phyloP scores from a whole-genome alignment of 768 basidiomycete genomes.

The Xerocomus brunneocitrinus region DNA sequence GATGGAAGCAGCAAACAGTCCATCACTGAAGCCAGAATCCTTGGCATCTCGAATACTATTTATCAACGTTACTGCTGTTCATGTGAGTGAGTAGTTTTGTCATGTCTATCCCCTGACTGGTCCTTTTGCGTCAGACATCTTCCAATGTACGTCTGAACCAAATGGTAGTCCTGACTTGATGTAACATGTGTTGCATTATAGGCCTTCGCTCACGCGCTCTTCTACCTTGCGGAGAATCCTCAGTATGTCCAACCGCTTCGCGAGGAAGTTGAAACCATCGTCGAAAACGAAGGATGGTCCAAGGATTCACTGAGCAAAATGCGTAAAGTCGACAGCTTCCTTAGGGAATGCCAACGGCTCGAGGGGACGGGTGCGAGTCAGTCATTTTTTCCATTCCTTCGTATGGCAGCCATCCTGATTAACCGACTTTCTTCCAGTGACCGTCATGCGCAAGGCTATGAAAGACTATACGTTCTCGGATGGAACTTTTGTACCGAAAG shows the following conservation, averaged over 20 bases:
- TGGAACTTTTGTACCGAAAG: slow-evolving; percentile 35
- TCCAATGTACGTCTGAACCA: slow-evolving; percentile 3
- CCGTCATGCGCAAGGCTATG: slow-evolving; percentile 6
- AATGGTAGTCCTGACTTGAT: neutral
- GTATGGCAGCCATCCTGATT: neutral
- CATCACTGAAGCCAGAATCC: slow-evolving; percentile 16
- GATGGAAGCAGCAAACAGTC: slow-evolving; percentile 21
- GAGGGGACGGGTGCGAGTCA: slow-evolving; percentile 26
- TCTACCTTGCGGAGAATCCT: slow-evolving; percentile 10
- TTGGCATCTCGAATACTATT: slow-evolving; percentile 14
- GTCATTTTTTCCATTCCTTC: neutral
- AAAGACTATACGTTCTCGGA: slow-evolving; percentile 29
- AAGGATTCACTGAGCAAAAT: slow-evolving; percentile 15
- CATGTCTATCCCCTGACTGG: neutral
- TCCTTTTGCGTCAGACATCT: slow-evolving; percentile 3
- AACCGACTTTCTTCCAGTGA: neutral
- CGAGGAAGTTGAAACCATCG: slow-evolving; percentile 13
- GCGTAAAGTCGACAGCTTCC: slow-evolving; percentile 18
- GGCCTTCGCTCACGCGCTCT: slow-evolving; percentile 11
- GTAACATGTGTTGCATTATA: neutral
- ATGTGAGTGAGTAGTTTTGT: slow-evolving; percentile 10
- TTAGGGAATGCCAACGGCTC: slow-evolving; percentile 23
- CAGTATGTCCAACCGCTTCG: slow-evolving; percentile 13
- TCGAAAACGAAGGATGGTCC: slow-evolving; percentile 16
- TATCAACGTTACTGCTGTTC: slow-evolving; percentile 18